Percentiles rank a stretch among this genome's conserved stretches.
Evolutionary conservation across 495 filamentous ascomycete species (phyloP).

Genomic region (Platismatia glauca): DNA sequence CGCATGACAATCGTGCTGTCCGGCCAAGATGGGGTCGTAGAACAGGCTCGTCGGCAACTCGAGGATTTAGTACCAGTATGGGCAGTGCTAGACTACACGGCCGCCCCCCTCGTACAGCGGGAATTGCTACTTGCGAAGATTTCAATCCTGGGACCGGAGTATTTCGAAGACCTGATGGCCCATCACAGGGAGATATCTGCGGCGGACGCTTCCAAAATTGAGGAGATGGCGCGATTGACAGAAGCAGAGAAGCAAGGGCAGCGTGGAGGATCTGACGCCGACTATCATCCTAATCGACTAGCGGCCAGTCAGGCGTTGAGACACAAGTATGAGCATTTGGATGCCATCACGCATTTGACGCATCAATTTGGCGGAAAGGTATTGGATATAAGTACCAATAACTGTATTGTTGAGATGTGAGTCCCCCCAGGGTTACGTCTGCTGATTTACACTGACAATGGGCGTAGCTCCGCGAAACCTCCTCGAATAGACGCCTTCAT

Average conservation of each 20-base stretch:
- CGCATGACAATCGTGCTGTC: conserved; percentile 98
- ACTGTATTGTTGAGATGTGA: conserved; percentile 96
- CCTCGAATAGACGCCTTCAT: conserved; percentile 92
- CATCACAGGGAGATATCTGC: conserved; percentile 75
- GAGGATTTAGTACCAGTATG: conserved; percentile 97
- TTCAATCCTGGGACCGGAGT: conserved; percentile 90
- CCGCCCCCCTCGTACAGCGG: conserved; percentile 86
- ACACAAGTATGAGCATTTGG: conserved; percentile 94
- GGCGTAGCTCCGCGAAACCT: conserved; percentile 75
- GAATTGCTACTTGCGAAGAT: conserved; percentile 95
- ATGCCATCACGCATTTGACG: conserved; percentile 85
- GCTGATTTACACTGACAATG: background rate
- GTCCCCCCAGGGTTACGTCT: conserved; percentile 32
- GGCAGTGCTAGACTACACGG: conserved; percentile 95
- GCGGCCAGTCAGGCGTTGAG: conserved; percentile 78
- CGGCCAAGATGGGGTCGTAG: conserved; percentile 93
- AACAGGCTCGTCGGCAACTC: conserved; percentile 90
- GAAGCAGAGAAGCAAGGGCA: conserved; percentile 26
- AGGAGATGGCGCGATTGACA: conserved; percentile 31
- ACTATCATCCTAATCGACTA: conserved; percentile 82
- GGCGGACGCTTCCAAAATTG: conserved; percentile 31
- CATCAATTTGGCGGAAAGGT: conserved; percentile 98
- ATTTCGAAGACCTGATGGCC: conserved; percentile 90
- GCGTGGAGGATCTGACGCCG: conserved; percentile 32
- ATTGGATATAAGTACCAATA: conserved; percentile 93